Evolutionary conservation across 2,329 filamentous ascomycete species (phyloP).

Genomic region (Apiospora phragmitis): DNA sequence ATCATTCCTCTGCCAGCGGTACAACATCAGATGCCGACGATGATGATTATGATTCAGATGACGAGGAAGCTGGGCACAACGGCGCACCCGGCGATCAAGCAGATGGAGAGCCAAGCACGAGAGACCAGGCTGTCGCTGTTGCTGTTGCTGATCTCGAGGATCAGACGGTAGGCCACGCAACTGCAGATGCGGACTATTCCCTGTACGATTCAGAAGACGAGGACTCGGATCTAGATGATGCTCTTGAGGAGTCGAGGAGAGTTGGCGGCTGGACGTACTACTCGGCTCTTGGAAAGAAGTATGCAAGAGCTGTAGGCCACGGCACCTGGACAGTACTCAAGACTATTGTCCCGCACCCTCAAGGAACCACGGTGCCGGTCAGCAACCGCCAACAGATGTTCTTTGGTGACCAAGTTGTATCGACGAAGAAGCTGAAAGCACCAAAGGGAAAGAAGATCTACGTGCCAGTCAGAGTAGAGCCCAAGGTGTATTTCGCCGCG

Average conservation of each 20-base stretch:
- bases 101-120: constrained; percentile 19
- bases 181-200: constrained; percentile 70
- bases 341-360: constrained; percentile 55
- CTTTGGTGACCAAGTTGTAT: constrained; percentile 56
- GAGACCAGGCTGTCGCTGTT: constrained; percentile 19
- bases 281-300: constrained; percentile 54
- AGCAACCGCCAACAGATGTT: constrained; percentile 54
- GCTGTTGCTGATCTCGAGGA: constrained; percentile 70
- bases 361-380: constrained; percentile 57
- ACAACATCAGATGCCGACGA: constrained; percentile 79
- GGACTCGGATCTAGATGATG: constrained; percentile 67
- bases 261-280: constrained; percentile 78
- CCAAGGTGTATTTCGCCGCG: constrained; percentile 95
- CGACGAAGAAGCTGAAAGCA: constrained; percentile 65
- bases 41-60: constrained; percentile 70
- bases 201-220: constrained; percentile 92
- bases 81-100: constrained; percentile 18
- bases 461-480: constrained; percentile 92
- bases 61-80: constrained; percentile 46
- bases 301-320: constrained; percentile 43
- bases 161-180: constrained; percentile 66
- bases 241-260: constrained; percentile 74
- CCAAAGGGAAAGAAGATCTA: constrained; percentile 90
- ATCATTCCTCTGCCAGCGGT: constrained; percentile 71
- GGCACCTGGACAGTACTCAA: constrained; percentile 46